Evolutionary conservation across 176 grass and related monocot species (phyloP).

Genomic region (Rhynchospora breviuscula): DNA sequence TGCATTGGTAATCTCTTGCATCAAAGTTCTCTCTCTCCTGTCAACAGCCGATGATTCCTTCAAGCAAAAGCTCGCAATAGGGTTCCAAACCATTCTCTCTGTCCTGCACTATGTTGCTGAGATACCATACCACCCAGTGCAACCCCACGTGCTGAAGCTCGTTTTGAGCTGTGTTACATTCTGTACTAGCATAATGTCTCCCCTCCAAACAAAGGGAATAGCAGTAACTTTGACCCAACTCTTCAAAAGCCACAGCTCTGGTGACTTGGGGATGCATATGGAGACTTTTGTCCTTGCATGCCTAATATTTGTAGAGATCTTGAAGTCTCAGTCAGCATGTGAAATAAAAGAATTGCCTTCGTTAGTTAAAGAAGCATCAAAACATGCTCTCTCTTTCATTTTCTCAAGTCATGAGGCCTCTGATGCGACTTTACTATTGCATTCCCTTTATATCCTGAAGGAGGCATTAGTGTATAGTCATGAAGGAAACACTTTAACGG

Average conservation of each 20-base stretch:
- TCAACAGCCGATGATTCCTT: conserved; percentile 57
- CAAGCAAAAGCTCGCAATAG: conserved; percentile 70
- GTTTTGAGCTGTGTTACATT: conserved; percentile 54
- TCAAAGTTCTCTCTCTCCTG: conserved; percentile 65
- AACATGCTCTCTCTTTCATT: conserved; percentile 51
- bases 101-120: conserved; percentile 74
- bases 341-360: conserved; percentile 48
- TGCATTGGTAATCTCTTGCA: conserved; percentile 52
- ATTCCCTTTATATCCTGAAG: conserved; percentile 76
- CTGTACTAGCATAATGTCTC: conserved; percentile 62
- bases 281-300: conserved; percentile 65
- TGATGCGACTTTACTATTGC: conserved; percentile 32
- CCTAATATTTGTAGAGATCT: conserved; percentile 64
- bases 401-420: conserved; percentile 35
- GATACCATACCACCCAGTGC: conserved; percentile 84
- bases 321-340: conserved; percentile 55
- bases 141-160: conserved; percentile 64
- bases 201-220: conserved; percentile 68
- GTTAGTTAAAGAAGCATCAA: conserved; percentile 66
- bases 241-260: conserved; percentile 50
- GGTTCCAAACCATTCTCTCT: conserved; percentile 73
- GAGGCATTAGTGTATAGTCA: conserved; percentile 57
- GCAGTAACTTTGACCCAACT: conserved; percentile 48
- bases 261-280: conserved; percentile 50
- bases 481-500: conserved; percentile 28